Evolutionary conservation across 176 grass and related monocot species (phyloP).

Genomic region (Puya raimondii): DNA sequence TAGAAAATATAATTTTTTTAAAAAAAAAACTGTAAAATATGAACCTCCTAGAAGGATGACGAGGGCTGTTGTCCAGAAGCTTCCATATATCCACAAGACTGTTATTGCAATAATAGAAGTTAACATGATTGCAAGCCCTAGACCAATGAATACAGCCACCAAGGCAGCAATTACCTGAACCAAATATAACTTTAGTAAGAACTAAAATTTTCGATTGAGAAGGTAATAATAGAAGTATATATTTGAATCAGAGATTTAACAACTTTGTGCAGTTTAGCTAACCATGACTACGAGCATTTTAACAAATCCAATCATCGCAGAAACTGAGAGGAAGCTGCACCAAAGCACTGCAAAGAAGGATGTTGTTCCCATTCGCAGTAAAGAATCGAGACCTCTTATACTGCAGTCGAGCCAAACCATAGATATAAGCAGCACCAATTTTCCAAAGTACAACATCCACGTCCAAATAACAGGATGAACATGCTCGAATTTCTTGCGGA

Average conservation of each 20-base stretch:
- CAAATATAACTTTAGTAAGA: conserved; percentile 19
- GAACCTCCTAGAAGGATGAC: conserved; percentile 74
- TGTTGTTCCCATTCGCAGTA: conserved; percentile 72
- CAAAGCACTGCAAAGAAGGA: conserved; percentile 82
- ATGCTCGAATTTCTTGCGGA: conserved; percentile 39
- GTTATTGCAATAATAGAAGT: conserved; percentile 33
- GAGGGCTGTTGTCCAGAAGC: conserved; percentile 76
- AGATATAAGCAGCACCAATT: conserved; percentile 57
- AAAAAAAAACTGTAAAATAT: conserved; percentile 26
- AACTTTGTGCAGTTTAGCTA: conserved; percentile 20
- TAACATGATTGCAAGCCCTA: conserved; percentile 53
- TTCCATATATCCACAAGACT: conserved; percentile 92
- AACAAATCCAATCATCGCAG: conserved; percentile 81
- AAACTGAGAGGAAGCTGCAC: conserved; percentile 70
- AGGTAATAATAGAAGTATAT: conserved; percentile 9
- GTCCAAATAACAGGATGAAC: conserved; percentile 50
- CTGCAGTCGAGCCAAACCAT: conserved; percentile 87
- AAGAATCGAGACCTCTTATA: conserved; percentile 85
- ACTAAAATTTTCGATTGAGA: conserved; percentile 5
- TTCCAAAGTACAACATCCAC: conserved; percentile 67
- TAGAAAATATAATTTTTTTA: conserved; percentile 1
- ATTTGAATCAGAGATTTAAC: conserved; percentile 5
- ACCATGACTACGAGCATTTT: conserved; percentile 70
- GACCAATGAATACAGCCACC: conserved; percentile 35
- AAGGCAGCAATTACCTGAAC: conserved; percentile 63